A percentile compares a stretch with the other conserved stretches of the same genome.
Conservation (phyloP, 225 moss, liverwort and hornwort genomes). For the Sphagnum contortum region DNA sequence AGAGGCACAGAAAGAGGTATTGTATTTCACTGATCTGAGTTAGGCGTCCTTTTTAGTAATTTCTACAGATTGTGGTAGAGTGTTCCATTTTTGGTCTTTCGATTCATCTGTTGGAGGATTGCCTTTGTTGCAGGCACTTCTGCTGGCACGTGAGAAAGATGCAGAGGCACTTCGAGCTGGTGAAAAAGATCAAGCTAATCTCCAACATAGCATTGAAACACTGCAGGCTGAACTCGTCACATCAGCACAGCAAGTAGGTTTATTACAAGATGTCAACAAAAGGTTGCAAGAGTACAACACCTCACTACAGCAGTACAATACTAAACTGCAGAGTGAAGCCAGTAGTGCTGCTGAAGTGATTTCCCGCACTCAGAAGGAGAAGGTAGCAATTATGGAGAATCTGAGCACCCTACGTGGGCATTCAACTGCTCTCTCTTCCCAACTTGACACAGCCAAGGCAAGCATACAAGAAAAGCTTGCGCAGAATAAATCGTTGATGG, state of each 20-base stretch:
- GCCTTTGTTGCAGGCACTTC: constrained; percentile 30
- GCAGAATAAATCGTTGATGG: constrained; percentile 60
- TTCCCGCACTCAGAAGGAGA: constrained; percentile 79
- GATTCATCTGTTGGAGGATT: too few species aligned
- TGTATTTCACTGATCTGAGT: not conserved
- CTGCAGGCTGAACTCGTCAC: constrained; percentile 36
- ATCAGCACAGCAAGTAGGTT: constrained; percentile 60
- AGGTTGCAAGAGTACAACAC: constrained; percentile 93
- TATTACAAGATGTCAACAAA: constrained; percentile 93
- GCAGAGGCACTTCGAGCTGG: constrained; percentile 41
- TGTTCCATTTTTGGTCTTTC: too few species aligned
- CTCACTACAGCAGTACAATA: constrained; percentile 92
- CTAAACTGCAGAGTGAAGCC: constrained; percentile 86
- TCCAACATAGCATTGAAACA: constrained; percentile 49
- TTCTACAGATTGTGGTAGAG: not conserved
- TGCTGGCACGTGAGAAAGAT: constrained; percentile 34
- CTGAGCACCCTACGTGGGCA: constrained; percentile 89
- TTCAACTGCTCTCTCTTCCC: constrained; percentile 66
- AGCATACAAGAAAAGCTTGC: constrained; percentile 49
- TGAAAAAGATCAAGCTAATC: constrained; percentile 42
- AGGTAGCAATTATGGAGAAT: constrained; percentile 94
- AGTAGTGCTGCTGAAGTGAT: constrained; percentile 74
- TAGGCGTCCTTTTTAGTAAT: not conserved
- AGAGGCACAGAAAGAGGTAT: constrained; percentile 62
- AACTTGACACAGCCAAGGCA: constrained; percentile 70